Conservation (phyloP, 1,139 yeast genomes). For the Protomyces gravidus region DNA sequence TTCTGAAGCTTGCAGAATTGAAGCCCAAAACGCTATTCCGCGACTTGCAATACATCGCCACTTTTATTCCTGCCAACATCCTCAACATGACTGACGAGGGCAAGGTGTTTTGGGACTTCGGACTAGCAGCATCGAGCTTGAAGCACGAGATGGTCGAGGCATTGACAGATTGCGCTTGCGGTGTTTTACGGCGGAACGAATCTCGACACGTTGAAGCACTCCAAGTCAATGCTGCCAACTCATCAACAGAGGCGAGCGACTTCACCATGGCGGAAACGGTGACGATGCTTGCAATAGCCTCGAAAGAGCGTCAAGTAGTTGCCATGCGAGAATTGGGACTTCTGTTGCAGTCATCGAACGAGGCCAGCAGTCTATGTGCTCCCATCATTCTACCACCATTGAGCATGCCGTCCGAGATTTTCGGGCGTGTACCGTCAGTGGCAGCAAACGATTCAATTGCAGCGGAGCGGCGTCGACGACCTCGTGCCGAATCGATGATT, state of each 20-base stretch:
- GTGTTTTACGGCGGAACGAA: neutral
- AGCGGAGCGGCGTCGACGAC: neutral
- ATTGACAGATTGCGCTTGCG: neutral
- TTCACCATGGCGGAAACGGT: neutral
- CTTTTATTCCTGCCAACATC: slow-evolving; percentile 14
- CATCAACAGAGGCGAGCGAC: neutral
- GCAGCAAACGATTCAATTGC: neutral
- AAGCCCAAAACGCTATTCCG: slow-evolving; percentile 23
- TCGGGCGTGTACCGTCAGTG: no score
- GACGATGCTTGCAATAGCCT: slow-evolving; percentile 5
- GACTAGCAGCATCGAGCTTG: slow-evolving; percentile 15
- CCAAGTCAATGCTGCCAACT: neutral
- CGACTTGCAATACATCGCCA: slow-evolving; percentile 23
- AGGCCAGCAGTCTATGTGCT: neutral
- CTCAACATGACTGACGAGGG: slow-evolving; percentile 28
- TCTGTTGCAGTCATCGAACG: neutral
- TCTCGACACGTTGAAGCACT: neutral
- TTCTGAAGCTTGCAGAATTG: slow-evolving; percentile 5
- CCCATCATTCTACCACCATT: slow-evolving; percentile 10
- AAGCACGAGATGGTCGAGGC: slow-evolving; percentile 14
- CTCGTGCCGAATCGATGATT: neutral
- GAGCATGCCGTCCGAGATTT: slow-evolving; percentile 5
- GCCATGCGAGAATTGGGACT: slow-evolving; percentile 21
- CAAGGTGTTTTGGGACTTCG: slow-evolving; percentile 26
- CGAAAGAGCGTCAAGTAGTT: slow-evolving; percentile 9